phyloP scores from a whole-genome alignment of 164 flowering plant species.

The Akebia trifoliata region DNA sequence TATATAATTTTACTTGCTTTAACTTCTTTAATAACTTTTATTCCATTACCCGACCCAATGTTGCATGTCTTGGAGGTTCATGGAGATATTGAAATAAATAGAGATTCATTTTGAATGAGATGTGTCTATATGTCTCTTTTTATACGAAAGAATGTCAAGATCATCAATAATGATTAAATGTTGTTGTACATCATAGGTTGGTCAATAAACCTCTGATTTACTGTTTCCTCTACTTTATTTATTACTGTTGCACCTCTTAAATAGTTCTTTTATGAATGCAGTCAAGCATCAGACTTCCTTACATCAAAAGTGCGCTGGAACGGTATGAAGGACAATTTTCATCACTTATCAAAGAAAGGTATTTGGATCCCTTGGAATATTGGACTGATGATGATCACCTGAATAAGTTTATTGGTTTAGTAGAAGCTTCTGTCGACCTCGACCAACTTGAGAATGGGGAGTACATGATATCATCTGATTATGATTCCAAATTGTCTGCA shows the following conservation, averaged over 20 bases:
- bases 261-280: constrained; percentile 34
- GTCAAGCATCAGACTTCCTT: constrained; percentile 88
- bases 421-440: constrained; percentile 86
- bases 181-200: background rate
- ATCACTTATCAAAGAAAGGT: constrained; percentile 60
- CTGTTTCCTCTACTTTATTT: no score
- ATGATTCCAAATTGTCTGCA: constrained; percentile 51
- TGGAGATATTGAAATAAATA: background rate
- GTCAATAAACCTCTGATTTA: background rate
- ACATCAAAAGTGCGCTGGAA: constrained; percentile 63
- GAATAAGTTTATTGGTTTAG: constrained; percentile 78
- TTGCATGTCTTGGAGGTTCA: background rate
- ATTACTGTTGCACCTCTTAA: background rate
- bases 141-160: no score
- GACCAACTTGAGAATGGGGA: constrained; percentile 97
- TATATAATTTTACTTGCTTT: background rate
- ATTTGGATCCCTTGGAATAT: constrained; percentile 49
- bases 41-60: background rate
- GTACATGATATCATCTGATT: constrained; percentile 82
- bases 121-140: no score
- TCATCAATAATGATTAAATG: background rate
- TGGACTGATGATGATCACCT: constrained; percentile 83
- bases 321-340: constrained; percentile 75
- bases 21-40: background rate
- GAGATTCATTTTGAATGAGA: background rate